A percentile compares a stretch with the other conserved stretches of the same genome.
Conservation (phyloP, 352 stramenopile species). For the Phytophthora crassamura region DNA sequence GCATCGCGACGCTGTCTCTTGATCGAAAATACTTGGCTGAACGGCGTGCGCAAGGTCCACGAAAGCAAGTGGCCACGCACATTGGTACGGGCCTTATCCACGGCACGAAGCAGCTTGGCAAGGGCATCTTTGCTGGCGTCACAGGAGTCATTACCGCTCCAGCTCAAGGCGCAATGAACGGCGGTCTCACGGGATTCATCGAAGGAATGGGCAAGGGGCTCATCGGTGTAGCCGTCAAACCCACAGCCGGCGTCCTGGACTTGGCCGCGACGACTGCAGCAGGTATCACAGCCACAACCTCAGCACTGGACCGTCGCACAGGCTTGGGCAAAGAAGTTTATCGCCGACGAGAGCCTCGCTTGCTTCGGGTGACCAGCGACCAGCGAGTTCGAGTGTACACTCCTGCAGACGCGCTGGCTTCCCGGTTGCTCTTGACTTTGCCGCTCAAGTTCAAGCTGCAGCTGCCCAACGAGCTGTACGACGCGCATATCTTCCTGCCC, state of each 20-base stretch:
- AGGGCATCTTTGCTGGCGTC: constrained; percentile 90
- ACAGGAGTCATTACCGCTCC: constrained; percentile 93
- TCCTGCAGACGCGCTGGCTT: constrained; percentile 70
- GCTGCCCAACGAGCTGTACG: constrained; percentile 80
- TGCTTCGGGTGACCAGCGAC: constrained; percentile 74
- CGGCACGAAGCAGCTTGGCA: constrained; percentile 91
- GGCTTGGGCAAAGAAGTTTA: constrained; percentile 53
- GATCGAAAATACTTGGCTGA: constrained; percentile 90
- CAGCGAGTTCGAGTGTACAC: constrained; percentile 84
- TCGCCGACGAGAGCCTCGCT: constrained; percentile 63
- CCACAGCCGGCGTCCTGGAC: constrained; percentile 86
- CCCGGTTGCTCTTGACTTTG: constrained; percentile 65
- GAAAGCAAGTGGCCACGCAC: constrained; percentile 85
- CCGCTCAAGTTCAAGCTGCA: constrained; percentile 53
- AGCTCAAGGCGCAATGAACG: constrained; percentile 88
- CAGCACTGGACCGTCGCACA: constrained; percentile 77
- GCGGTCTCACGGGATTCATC: constrained; percentile 90
- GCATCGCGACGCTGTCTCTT: constrained; percentile 90
- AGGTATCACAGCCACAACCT: constrained; percentile 86
- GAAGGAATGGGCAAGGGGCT: constrained; percentile 90
- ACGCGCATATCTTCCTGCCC: constrained; percentile 77
- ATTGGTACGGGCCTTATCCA: constrained; percentile 86
- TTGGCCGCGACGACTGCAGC: constrained; percentile 78
- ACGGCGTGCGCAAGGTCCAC: constrained; percentile 71
- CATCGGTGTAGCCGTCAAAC: constrained; percentile 90